Conservation (phyloP, 805 yeast species). For the Yamadazyma philogaea region DNA sequence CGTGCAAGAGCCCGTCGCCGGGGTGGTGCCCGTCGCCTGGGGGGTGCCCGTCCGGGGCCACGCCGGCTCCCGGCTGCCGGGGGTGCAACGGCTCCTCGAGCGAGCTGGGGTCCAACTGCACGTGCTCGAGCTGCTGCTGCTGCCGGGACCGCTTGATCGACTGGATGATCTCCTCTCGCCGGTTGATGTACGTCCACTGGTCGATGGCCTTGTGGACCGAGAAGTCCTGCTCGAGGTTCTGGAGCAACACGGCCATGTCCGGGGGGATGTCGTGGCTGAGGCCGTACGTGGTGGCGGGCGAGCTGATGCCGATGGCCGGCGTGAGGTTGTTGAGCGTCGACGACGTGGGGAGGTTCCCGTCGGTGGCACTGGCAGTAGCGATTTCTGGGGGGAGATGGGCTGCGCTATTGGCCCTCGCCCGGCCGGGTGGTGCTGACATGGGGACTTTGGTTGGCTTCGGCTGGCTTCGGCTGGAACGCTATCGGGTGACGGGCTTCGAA, state of each 20-base stretch:
- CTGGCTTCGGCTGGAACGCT: too few relatives aligned
- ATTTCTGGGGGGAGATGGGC: constrained; percentile 19
- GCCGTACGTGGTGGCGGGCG: constrained; percentile 10
- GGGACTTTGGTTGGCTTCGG: too few relatives aligned
- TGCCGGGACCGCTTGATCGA: constrained; percentile 34
- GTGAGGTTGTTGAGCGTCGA: constrained; percentile 13
- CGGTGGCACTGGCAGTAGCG: constrained; percentile 23
- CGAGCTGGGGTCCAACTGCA: constrained; percentile 29
- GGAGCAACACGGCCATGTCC: constrained; percentile 42
- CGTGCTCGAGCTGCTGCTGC: constrained; percentile 25
- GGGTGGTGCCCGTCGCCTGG: constrained; percentile 13
- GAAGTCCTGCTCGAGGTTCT: constrained; percentile 42
- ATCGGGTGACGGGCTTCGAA: too few relatives aligned
- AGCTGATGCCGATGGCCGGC: constrained; percentile 7
- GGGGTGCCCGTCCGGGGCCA: constrained; percentile 15
- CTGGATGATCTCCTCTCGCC: constrained; percentile 44
- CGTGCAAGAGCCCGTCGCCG: constrained; percentile 57
- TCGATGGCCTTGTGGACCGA: constrained; percentile 38
- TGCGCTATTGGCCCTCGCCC: constrained; percentile 17
- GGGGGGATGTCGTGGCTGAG: constrained; percentile 41
- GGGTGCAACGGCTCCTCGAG: constrained; percentile 66
- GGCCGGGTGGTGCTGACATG: constrained; percentile 13
- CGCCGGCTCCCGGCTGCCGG: constrained; percentile 25
- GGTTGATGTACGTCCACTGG: constrained; percentile 46
- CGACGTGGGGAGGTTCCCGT: constrained; percentile 19